Base-by-base conservation (phyloP, 2,329 filamentous ascomycete species). In the Dothideomycetes sp. region DNA sequence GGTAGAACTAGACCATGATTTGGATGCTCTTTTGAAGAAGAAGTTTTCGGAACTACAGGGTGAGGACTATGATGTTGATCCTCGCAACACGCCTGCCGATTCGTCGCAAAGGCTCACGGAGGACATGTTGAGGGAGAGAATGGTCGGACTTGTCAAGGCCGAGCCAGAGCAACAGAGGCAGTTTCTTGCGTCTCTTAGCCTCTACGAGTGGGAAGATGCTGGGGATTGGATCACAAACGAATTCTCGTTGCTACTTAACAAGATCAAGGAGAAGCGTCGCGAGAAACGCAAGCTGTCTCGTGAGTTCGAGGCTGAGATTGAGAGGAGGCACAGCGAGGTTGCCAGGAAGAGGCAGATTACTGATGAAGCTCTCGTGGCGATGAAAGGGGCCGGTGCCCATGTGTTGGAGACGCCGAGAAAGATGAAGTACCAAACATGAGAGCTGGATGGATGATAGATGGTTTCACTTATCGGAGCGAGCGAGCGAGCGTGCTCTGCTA, bases 161-260 rank as follows among this genome's bases (percentile, higher is more conserved):
- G 34, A 47, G 9, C 18, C 24, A 8, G 37, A 56, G 18, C 58
- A 66, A 3, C 70, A 75, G 44, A 53, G 54, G 3, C 47, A 56
- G 0, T 75, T 77, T 53, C 69, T 80, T 45, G 56, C 60, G 2
- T 65, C 63, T 8, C 60, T 79, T 31, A 57, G 61, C 1, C 64
- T 77, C 12, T 55, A 63, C 3, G 66, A 78, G 45, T 79, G 76
- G 72, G 76, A 79, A 55, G 67, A 75, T 34, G 71, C 73, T 16
- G 76, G 76, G 3, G 72, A 77, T 42, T 73, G 75, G 65, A 68
- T 80, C 34, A 61, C 79, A 1, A 66, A 70, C 2, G 63, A 66
- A 36, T 77, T 79, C 49, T 60, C 60, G 35, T 56, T 62, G 4
- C 57, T 77, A 31, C 53, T 78, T 29, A 55, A 57, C 14, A 65